Evolutionary conservation across 495 filamentous ascomycete genomes (phyloP), one percentile per base, ranked within the genome.

Genomic region (Oleoguttula mirabilis): DNA sequence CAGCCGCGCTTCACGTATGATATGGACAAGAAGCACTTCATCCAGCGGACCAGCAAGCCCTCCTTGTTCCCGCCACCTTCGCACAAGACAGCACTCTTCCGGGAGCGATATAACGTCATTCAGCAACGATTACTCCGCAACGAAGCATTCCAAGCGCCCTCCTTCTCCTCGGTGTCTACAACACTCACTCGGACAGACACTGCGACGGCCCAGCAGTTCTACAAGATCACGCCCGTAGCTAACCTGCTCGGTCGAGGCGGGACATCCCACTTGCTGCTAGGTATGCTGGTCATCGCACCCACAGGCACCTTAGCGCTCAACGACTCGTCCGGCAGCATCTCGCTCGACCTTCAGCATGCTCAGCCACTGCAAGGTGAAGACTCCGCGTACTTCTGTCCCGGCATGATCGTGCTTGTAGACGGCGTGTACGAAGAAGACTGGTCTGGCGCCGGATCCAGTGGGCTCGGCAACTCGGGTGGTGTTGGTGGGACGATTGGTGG

Each of bases 331-430:
- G 90, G 88, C 20, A 84, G 81, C 37, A 92, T 96, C 49, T 66
- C 73, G 8, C 68, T 98, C 12, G 85, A 95, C 50, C 61, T 95
- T 14, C 75, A 77, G 14, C 81, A 90, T 53, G 85, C 87, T 0
- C 73, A 75, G 16, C 72, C 81, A 27, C 78, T 94, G 45, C 88
- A 87, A 1, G 52, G 52, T 31, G 76, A 84, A 47, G 78, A 92
- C 50, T 86, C 82, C 14, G 80, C 81, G 5, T 96, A 84, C 81
- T 92, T 94, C 55, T 73, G 77, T 0, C 88, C 90, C 0, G 90
- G 90, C 1, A 94, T 94, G 84, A 84, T 98, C 43, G 81, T 95
- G 2, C 68, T 96, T 21, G 75, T 95, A 5, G 92, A 96, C 55
- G 90, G 90, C 2, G 72, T 86, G 16, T 98, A 96, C 56, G 87